phyloP scores from a whole-genome alignment of 352 stramenopile species.

The Phytopythium aichiense region DNA sequence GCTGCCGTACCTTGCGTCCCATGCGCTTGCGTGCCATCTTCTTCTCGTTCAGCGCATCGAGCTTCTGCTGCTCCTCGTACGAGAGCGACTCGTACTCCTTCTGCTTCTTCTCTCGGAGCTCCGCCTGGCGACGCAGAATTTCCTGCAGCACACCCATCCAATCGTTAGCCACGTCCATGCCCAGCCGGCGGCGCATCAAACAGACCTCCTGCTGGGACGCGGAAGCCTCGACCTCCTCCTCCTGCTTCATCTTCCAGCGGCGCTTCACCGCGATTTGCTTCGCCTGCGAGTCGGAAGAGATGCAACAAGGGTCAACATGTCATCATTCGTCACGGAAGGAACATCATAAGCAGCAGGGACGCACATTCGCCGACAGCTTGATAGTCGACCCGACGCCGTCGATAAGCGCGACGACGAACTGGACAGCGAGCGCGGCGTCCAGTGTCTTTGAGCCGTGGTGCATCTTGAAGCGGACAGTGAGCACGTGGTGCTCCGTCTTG shows the following conservation, averaged over 20 bases:
- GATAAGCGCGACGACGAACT: slow-evolving; percentile 47
- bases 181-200: background rate
- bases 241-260: slow-evolving; percentile 59
- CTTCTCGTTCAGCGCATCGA: slow-evolving; percentile 70
- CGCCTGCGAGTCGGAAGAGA: slow-evolving; percentile 21
- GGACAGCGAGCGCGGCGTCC: slow-evolving; percentile 39
- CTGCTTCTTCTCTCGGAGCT: slow-evolving; percentile 74
- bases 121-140: slow-evolving; percentile 35
- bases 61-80: slow-evolving; percentile 79
- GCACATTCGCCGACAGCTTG: slow-evolving; percentile 74
- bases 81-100: slow-evolving; percentile 74
- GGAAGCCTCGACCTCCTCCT: slow-evolving; percentile 22
- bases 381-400: slow-evolving; percentile 66
- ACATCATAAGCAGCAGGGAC: background rate
- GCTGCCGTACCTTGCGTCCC: slow-evolving; percentile 48
- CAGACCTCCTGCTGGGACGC: slow-evolving; percentile 25
- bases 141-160: slow-evolving; percentile 26
- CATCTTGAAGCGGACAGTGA: slow-evolving; percentile 66
- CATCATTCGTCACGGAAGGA: too few species aligned
- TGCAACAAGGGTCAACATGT: too few species aligned
- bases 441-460: slow-evolving; percentile 55
- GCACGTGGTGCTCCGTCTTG: slow-evolving; percentile 48
- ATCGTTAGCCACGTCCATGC: background rate
- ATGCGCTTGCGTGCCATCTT: slow-evolving; percentile 65
- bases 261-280: slow-evolving; percentile 77